Evolutionary conservation across 176 grass and related monocot species (phyloP), one percentile per base, ranked within the genome.

Genomic region (Aegilops longissima): DNA sequence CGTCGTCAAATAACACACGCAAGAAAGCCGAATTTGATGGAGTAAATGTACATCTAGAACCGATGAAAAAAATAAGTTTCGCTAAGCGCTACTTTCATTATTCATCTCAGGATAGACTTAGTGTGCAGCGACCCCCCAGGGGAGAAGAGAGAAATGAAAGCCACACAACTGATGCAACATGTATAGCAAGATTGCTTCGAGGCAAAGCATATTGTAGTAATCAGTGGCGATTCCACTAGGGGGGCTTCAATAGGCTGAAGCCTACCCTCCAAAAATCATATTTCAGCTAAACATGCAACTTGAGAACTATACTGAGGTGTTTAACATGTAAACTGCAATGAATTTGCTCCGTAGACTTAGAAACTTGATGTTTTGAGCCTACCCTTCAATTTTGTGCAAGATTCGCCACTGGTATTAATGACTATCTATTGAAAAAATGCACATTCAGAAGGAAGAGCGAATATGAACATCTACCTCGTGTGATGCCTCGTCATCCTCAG

Each of bases 401-500:
- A n/a, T n/a, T n/a, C n/a, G n/a, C n/a, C n/a, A n/a, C n/a, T n/a
- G n/a, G n/a, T n/a, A n/a, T 25, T 36, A 78, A 40, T 42, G 49
- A 44, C 35, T 73, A 31, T 65, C 13, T 66, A 65, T 30, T 30
- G 44, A 34, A 27, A 38, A 25, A 74, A 75, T 51, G n/a, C 16
- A 54, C 16, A 66, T 5, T 36, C 66, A 6, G 17, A 51, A n/a
- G 14, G n/a, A 56, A 82, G 13, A 82, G 31, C 29, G 9, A 12
- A 35, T 42, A 36, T 39, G 30, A 58, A 58, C 38, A 72, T 72
- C 70, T 84, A 83, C 81, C 80, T 78, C 49, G 16, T 44, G 72
- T 62, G 64, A 78, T 4, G 27, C 25, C 27, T 45, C 14, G 13
- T 61, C 73, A 51, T 83, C 78, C 24, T 70, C 39, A 17, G 51